Base-by-base conservation (phyloP, 106 monocot species). In the Dendrobium chrysotoxum region DNA sequence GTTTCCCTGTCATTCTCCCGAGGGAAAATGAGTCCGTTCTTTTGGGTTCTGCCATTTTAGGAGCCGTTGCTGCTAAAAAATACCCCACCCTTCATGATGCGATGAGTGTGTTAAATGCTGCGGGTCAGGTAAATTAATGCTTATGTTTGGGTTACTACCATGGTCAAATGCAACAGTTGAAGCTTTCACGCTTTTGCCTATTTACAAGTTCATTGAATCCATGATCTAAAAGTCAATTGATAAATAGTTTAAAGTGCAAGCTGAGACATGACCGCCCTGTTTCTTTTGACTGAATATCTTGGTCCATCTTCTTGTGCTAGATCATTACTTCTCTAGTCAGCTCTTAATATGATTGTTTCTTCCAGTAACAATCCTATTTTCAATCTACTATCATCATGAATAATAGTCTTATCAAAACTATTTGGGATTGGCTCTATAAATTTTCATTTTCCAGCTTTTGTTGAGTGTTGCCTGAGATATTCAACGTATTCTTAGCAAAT, bases 21-120 rank as follows among this genome's bases (percentile, higher is more conserved):
- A 95, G 93, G 82, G 98, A 99, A 80, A 99, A 89, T n/a, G 95
- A 99, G 64, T 91, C 95, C 12, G 95, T 99, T 70, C 98, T 99
- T 58, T 75, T 99, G 79, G 98, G 98, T 57, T 86, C 98, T 68
- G 88, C 98, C 26, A 93, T 95, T 67, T 86, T 99, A 66, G 98
- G 98, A 77, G 91, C 98, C 61, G 95, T 99, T 85, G 98, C 98
- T 70, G 84, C 95, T 1, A 90, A 83, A 79, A 92, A 77, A 47
- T 95, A 95, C 75, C 44, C 90, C 10, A 83, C 87, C 64, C 84
- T 99, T 78, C 92, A 80, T 55, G 89, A 89, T 25, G 98, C 98
- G n/a, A 99, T 99, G 98, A 91, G 87, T 84, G 93, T 91, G 71
- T 81, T 99, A 4, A 99, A 95, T 89, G 95, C 91, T 58, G 81